phyloP scores from a whole-genome alignment of 768 basidiomycete genomes.

The Lactarius hengduanensis region DNA sequence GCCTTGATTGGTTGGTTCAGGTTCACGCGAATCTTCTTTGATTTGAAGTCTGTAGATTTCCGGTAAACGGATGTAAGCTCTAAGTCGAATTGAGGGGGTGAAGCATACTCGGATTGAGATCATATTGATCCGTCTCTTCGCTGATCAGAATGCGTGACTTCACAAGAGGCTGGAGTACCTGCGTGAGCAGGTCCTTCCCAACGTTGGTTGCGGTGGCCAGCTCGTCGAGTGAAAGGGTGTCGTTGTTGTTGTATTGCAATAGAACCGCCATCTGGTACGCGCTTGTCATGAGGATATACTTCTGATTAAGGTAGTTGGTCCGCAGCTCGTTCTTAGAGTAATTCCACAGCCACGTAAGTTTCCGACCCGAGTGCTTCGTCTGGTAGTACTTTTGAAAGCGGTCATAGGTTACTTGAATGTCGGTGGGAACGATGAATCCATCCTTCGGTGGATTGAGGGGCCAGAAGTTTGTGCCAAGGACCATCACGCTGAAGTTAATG shows the following conservation, averaged over 20 bases:
- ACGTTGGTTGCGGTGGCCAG: slow-evolving; percentile 77
- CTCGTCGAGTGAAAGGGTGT: slow-evolving; percentile 81
- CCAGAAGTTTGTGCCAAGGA: slow-evolving; percentile 96
- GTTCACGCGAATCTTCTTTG: slow-evolving; percentile 91
- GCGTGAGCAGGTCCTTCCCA: slow-evolving; percentile 74
- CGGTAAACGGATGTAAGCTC: not conserved
- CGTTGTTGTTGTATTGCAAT: slow-evolving; percentile 88
- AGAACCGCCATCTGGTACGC: slow-evolving; percentile 96
- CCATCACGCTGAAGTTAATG: slow-evolving; percentile 90
- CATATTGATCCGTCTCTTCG: slow-evolving; percentile 87
- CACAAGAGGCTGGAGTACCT: slow-evolving; percentile 55
- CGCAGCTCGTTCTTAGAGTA: slow-evolving; percentile 95
- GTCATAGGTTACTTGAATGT: slow-evolving; percentile 84
- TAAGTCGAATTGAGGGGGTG: not conserved
- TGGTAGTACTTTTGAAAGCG: slow-evolving; percentile 93
- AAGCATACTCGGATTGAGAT: slow-evolving; percentile 75
- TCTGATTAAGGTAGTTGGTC: slow-evolving; percentile 90
- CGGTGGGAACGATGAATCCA: slow-evolving; percentile 85
- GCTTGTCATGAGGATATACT: slow-evolving; percentile 94
- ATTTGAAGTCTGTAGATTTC: slow-evolving; percentile 67
- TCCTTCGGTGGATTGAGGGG: slow-evolving; percentile 80
- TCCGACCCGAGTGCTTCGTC: slow-evolving; percentile 90
- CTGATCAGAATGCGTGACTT: slow-evolving; percentile 90
- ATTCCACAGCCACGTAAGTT: slow-evolving; percentile 98
- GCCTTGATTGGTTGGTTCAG: slow-evolving; percentile 91